Evolutionary conservation across 345 rosid genomes (phyloP).

Genomic region (Adansonia digitata): DNA sequence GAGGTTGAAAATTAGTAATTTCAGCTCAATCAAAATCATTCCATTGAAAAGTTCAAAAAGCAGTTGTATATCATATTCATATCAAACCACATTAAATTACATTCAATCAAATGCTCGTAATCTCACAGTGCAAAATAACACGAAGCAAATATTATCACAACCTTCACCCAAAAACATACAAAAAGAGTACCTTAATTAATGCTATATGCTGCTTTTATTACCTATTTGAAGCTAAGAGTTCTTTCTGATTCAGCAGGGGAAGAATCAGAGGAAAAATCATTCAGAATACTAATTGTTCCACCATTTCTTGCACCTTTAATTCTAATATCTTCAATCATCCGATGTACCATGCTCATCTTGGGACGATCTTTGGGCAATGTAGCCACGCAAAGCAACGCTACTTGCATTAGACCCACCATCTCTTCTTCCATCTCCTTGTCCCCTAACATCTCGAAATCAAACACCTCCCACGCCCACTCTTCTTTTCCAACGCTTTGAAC

Average conservation of each 20-base stretch:
- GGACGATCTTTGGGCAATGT: constrained; percentile 1
- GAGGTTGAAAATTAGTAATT: too few species aligned
- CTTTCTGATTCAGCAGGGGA: constrained; percentile 4
- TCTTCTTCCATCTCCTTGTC: constrained; percentile 3
- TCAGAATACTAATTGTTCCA: not conserved
- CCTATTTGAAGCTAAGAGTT: not conserved
- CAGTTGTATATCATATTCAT: too few species aligned
- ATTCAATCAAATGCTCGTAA: not conserved
- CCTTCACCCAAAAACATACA: not conserved
- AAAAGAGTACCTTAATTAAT: too few species aligned
- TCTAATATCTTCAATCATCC: constrained; percentile 5
- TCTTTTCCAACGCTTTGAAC: constrained; percentile 7
- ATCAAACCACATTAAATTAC: too few species aligned
- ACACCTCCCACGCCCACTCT: constrained; percentile 13
- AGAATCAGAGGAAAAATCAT: constrained; percentile 1
- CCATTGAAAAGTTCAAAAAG: too few species aligned
- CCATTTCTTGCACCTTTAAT: not conserved
- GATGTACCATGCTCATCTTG: constrained; percentile 3
- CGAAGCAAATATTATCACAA: not conserved
- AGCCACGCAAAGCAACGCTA: constrained; percentile 13
- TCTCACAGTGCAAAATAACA: not conserved
- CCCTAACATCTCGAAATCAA: constrained; percentile 11
- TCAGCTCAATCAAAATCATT: too few species aligned
- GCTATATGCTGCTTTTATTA: too few species aligned
- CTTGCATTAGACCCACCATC: constrained; percentile 6